Evolutionary conservation across 169 alveolate species (phyloP).

Genomic region (Toxoplasma gondii): DNA sequence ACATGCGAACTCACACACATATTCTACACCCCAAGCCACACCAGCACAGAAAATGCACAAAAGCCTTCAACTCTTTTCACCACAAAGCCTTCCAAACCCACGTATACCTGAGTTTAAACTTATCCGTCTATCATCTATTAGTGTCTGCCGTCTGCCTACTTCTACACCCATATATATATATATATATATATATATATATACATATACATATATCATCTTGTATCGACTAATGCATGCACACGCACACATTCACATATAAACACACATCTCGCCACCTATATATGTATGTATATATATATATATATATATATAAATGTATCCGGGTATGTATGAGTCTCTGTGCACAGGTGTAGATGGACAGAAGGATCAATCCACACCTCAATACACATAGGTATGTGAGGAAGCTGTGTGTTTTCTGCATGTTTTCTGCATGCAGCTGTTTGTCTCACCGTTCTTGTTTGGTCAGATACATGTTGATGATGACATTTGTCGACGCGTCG

Average conservation of each 20-base stretch:
- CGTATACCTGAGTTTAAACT: too few species aligned
- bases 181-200: neutral
- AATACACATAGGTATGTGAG: too few species aligned
- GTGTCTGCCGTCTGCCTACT: too few species aligned
- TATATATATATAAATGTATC: neutral
- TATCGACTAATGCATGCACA: neutral
- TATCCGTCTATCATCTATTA: too few species aligned
- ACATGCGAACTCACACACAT: neutral
- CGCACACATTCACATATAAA: neutral
- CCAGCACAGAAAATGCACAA: too few species aligned
- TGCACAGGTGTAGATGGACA: neutral
- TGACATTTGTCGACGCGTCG: slow-evolving; percentile 59
- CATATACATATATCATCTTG: neutral
- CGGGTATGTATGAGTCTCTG: neutral
- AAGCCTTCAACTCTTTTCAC: neutral
- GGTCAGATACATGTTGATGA: slow-evolving; percentile 82
- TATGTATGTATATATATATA: neutral
- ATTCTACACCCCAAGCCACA: neutral
- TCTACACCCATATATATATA: neutral
- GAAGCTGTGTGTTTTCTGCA: neutral
- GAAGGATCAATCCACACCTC: too few species aligned
- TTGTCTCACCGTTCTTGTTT: slow-evolving; percentile 64
- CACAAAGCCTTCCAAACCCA: too few species aligned
- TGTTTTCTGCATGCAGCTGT: too few species aligned
- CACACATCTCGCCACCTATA: neutral